Conservation (phyloP, 139 green algal genomes). For the Mesotaenium endlicherianum region DNA sequence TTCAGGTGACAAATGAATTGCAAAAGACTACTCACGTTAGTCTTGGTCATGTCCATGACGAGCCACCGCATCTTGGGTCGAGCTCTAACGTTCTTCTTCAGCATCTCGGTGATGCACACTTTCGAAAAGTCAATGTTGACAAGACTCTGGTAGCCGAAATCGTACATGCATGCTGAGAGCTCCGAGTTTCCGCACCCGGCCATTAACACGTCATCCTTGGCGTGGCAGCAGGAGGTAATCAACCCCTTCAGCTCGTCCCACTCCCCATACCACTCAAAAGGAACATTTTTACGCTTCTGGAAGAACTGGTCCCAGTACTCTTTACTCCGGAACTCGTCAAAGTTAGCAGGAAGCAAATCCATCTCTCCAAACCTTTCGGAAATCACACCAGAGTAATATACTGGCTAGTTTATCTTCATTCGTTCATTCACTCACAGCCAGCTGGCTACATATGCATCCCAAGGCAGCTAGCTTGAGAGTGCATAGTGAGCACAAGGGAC, state of each 20-base stretch:
- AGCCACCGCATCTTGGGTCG: conserved; percentile 64
- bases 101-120: conserved; percentile 60
- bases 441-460: too few species aligned
- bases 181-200: conserved; percentile 67
- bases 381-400: too few species aligned
- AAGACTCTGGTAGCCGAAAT: conserved; percentile 55
- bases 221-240: neutral
- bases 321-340: conserved; percentile 34
- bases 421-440: too few species aligned
- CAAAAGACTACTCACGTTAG: too few species aligned
- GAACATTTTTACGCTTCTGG: conserved; percentile 7
- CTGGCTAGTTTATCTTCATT: too few species aligned
- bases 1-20: too few species aligned
- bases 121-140: conserved; percentile 66
- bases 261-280: conserved; percentile 71
- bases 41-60: conserved; percentile 67
- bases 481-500: too few species aligned
- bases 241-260: conserved; percentile 14
- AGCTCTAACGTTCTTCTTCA: conserved; percentile 56
- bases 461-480: too few species aligned
- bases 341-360: conserved; percentile 25
- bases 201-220: conserved; percentile 16
- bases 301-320: conserved; percentile 50
- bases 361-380: too few species aligned
- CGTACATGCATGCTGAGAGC: conserved; percentile 64